Percentiles rank a stretch among this genome's conserved stretches.
Conservation (phyloP, 805 yeast genomes). For the Saccharomycopsis sp. region DNA sequence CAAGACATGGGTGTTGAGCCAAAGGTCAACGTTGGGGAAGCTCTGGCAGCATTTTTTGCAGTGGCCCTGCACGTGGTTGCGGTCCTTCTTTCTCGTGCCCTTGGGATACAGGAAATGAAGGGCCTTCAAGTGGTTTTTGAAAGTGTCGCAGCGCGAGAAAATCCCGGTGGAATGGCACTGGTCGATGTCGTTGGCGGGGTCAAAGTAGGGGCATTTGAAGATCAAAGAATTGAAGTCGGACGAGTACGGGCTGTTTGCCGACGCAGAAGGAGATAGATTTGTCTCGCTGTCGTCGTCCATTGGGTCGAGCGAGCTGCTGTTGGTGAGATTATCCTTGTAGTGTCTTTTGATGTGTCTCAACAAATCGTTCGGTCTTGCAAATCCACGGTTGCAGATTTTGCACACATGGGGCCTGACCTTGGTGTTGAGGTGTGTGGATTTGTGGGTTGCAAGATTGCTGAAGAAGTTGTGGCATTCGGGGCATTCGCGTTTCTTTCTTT, state of each 20-base stretch:
- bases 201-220: conserved; percentile 20
- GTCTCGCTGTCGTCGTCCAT: neutral
- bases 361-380: conserved; percentile 82
- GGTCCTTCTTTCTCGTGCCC: conserved; percentile 75
- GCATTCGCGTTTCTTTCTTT: conserved; percentile 61
- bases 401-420: conserved; percentile 45
- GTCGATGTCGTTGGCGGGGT: neutral
- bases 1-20: conserved; percentile 65
- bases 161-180: conserved; percentile 76
- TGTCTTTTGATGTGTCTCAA: conserved; percentile 81
- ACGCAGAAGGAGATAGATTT: neutral
- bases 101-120: conserved; percentile 83
- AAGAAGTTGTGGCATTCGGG: conserved; percentile 62
- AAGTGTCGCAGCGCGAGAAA: conserved; percentile 85
- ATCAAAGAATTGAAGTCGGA: conserved; percentile 7
- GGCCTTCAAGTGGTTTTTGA: conserved; percentile 84
- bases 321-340: conserved; percentile 28
- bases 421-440: conserved; percentile 72
- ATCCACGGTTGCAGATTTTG: conserved; percentile 71
- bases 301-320: conserved; percentile 33
- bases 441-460: conserved; percentile 60
- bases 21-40: conserved; percentile 65
- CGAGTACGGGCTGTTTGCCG: neutral
- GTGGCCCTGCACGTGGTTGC: conserved; percentile 60
- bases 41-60: conserved; percentile 69